Conservation (phyloP, 106 monocot species). For the Posidonia australis region DNA sequence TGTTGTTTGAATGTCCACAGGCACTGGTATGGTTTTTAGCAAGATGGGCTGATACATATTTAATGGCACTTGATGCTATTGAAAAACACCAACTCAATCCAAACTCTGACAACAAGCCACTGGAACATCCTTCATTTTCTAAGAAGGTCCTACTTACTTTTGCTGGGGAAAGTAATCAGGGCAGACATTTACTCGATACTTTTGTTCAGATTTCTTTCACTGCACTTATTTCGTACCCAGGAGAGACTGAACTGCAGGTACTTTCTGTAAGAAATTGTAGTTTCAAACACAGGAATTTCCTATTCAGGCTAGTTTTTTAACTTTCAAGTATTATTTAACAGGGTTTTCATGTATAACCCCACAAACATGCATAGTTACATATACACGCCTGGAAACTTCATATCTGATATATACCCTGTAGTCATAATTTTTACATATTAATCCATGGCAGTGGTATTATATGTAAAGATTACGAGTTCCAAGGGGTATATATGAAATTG, state of each 20-base stretch:
- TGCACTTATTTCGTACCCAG: slow-evolving; percentile 61
- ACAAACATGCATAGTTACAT: too few species aligned
- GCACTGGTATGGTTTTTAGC: slow-evolving; percentile 92
- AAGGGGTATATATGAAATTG: too few species aligned
- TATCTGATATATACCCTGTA: too few species aligned
- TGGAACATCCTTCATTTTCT: slow-evolving; percentile 11
- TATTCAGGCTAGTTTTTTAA: neutral
- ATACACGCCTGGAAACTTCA: too few species aligned
- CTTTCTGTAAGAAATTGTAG: slow-evolving; percentile 2
- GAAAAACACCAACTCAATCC: slow-evolving; percentile 23
- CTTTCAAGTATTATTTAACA: neutral
- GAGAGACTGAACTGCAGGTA: slow-evolving; percentile 82
- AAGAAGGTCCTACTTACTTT: slow-evolving; percentile 49
- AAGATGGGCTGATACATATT: slow-evolving; percentile 88
- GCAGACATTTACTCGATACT: slow-evolving; percentile 63
- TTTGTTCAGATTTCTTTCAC: slow-evolving; percentile 49
- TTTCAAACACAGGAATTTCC: neutral
- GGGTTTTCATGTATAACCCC: too few species aligned
- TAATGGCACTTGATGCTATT: slow-evolving; percentile 49
- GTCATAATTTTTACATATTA: too few species aligned
- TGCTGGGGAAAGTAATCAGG: slow-evolving; percentile 70
- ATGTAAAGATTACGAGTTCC: too few species aligned
- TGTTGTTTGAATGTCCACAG: slow-evolving; percentile 24
- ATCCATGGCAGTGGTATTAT: too few species aligned
- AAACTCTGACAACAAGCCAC: neutral